Conservation (phyloP, 306 rosid genomes). For the Cicer pinnatifidum region DNA sequence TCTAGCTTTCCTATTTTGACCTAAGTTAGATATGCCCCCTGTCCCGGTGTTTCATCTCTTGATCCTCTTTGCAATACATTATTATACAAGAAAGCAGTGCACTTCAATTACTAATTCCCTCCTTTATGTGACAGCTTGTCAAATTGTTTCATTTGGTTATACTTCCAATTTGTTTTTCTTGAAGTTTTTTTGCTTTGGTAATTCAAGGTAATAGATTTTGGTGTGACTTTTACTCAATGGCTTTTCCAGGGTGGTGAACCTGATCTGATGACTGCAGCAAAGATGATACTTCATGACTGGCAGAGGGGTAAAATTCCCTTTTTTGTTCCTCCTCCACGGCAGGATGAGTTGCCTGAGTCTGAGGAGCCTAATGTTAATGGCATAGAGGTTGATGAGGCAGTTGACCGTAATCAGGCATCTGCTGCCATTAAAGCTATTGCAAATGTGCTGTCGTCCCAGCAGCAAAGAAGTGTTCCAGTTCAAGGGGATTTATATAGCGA, state of each 20-base stretch:
- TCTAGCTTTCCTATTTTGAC: neutral
- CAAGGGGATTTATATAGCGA: constrained; percentile 75
- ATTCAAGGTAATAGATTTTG: neutral
- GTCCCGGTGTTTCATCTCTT: neutral
- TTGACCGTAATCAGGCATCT: constrained; percentile 62
- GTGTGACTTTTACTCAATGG: constrained; percentile 8
- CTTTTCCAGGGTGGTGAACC: constrained; percentile 86
- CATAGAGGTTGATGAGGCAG: constrained; percentile 48
- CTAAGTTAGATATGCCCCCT: neutral
- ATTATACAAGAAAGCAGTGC: constrained; percentile 24
- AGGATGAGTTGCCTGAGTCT: constrained; percentile 49
- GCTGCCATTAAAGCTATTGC: constrained; percentile 87
- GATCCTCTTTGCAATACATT: neutral
- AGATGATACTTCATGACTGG: constrained; percentile 97
- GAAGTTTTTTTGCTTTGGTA: constrained; percentile 21
- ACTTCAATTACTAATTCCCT: neutral
- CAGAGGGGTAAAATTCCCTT: constrained; percentile 96
- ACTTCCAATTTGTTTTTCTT: constrained; percentile 15
- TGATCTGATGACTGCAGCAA: constrained; percentile 85
- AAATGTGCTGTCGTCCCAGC: constrained; percentile 78
- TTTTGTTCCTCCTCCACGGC: constrained; percentile 77
- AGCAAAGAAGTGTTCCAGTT: constrained; percentile 70
- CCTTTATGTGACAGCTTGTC: neutral
- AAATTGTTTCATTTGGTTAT: constrained; percentile 6
- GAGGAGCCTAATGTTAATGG: constrained; percentile 59